Percentiles rank a stretch among this genome's conserved stretches.
These are phyloP conservation scores for Trichoderma aggressivum DNA, from an alignment of 2,329 filamentous ascomycete genomes.

Conservation along the genomic window DNA sequence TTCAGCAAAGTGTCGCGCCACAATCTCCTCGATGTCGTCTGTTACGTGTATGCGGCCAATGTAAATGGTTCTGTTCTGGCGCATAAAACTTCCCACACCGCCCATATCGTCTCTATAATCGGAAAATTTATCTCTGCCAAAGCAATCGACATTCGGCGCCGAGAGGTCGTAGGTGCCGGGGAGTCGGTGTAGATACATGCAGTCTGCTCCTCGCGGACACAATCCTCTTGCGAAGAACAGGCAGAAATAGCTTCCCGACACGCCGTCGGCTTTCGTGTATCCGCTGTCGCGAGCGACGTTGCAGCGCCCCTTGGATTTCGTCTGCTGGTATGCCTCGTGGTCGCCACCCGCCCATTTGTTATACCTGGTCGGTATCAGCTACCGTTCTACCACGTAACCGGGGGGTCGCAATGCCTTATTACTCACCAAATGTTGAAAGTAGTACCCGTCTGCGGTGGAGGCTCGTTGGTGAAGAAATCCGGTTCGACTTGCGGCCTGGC, in stretches of 20 bases:
- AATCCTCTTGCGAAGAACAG: conserved; percentile 82
- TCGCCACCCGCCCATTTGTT: conserved; percentile 98
- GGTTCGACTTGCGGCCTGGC: conserved; percentile 90
- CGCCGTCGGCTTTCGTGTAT: conserved; percentile 73
- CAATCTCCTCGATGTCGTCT: conserved; percentile 95
- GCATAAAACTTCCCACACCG: conserved; percentile 88
- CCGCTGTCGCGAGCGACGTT: conserved; percentile 77
- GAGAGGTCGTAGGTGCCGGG: conserved; percentile 86
- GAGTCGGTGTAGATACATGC: conserved; percentile 87
- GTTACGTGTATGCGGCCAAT: conserved; percentile 91
- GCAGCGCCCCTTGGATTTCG: conserved; percentile 82
- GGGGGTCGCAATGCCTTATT: background rate
- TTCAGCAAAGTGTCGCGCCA: conserved; percentile 91
- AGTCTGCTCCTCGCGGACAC: conserved; percentile 85
- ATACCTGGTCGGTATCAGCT: conserved; percentile 66
- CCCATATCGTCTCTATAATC: conserved; percentile 98
- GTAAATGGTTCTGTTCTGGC: conserved; percentile 92
- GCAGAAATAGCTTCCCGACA: conserved; percentile 85
- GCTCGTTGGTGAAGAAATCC: conserved; percentile 75
- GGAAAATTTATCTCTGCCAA: conserved; percentile 79
- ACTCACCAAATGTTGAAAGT: conserved; percentile 71
- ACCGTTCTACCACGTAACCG: background rate
- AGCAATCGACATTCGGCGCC: conserved; percentile 92
- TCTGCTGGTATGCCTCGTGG: conserved; percentile 84
- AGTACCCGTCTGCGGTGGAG: conserved; percentile 86